phyloP scores from a whole-genome alignment of 2,329 filamentous ascomycete species.

The Aspergillus bombycis region DNA sequence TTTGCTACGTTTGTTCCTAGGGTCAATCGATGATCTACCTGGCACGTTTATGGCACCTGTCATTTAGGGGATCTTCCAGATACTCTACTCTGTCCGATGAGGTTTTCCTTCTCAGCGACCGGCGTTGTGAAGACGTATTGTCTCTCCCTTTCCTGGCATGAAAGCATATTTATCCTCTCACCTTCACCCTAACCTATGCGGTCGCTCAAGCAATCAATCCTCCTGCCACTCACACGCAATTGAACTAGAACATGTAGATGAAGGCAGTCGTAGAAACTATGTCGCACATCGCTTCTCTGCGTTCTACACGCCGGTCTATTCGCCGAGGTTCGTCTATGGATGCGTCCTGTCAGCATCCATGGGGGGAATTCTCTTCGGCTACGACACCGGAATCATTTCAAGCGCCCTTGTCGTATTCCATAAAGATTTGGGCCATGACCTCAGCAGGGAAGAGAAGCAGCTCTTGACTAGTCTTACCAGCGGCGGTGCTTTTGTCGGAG shows the following conservation, averaged over 20 bases:
- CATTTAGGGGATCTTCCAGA: not conserved
- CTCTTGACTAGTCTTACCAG: not conserved
- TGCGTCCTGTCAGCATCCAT: not conserved
- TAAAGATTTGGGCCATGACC: not conserved
- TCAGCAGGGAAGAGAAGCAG: not conserved
- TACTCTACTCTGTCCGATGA: not conserved
- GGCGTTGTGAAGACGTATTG: not conserved
- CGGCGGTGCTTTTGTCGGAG: not conserved
- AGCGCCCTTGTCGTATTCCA: not conserved
- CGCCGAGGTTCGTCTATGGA: not conserved
- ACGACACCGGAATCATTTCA: not conserved
- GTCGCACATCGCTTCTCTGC: not conserved
- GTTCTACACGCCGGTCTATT: not conserved
- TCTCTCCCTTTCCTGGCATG: not conserved
- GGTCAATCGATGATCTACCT: not conserved
- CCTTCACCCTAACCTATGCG: not conserved
- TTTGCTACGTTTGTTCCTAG: not conserved
- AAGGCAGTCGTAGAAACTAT: not conserved
- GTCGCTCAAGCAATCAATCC: not conserved
- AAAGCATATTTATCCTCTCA: not conserved
- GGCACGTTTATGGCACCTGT: no score
- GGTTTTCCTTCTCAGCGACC: not conserved
- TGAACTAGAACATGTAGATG: not conserved
- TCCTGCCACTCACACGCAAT: not conserved
- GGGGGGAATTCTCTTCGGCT: not conserved